Evolutionary conservation across 805 yeast species (phyloP).

Genomic region (Yarrowia sp.): DNA sequence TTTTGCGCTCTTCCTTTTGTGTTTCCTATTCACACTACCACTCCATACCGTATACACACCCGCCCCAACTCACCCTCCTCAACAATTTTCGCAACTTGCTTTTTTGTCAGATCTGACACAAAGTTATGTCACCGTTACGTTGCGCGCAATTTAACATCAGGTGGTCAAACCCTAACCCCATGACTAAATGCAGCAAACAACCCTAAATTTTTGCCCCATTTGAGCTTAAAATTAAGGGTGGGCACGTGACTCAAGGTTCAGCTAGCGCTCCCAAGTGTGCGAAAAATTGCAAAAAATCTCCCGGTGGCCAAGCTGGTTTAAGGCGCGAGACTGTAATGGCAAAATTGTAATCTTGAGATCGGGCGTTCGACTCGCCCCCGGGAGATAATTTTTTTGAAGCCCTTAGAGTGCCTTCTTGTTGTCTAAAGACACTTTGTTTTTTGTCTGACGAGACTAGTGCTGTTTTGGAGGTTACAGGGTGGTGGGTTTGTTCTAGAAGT

Average conservation of each 20-base stretch:
- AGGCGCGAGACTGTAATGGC: conserved; percentile 27
- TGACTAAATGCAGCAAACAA: not conserved
- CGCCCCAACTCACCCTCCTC: too few relatives aligned
- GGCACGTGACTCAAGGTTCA: not conserved
- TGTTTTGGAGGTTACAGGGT: too few relatives aligned
- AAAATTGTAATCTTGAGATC: conserved; percentile 25
- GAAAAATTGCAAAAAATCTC: not conserved
- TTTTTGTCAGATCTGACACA: too few relatives aligned
- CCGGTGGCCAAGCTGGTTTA: conserved; percentile 27
- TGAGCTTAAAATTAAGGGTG: not conserved
- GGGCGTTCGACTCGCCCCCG: conserved; percentile 28
- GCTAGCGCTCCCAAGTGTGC: not conserved
- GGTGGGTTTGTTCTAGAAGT: too few relatives aligned
- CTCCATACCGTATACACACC: too few relatives aligned
- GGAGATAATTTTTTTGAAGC: conserved; percentile 1
- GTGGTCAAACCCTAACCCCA: not conserved
- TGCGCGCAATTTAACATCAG: not conserved
- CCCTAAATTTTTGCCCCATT: not conserved
- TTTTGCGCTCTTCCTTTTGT: too few relatives aligned
- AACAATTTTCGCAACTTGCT: not conserved
- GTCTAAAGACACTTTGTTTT: too few relatives aligned
- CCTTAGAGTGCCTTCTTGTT: not conserved
- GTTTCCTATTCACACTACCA: too few relatives aligned
- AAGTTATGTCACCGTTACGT: not conserved
- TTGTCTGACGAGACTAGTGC: too few relatives aligned